Conservation (phyloP, 2,329 filamentous ascomycete species). For the Arthrinium phaeospermum region DNA sequence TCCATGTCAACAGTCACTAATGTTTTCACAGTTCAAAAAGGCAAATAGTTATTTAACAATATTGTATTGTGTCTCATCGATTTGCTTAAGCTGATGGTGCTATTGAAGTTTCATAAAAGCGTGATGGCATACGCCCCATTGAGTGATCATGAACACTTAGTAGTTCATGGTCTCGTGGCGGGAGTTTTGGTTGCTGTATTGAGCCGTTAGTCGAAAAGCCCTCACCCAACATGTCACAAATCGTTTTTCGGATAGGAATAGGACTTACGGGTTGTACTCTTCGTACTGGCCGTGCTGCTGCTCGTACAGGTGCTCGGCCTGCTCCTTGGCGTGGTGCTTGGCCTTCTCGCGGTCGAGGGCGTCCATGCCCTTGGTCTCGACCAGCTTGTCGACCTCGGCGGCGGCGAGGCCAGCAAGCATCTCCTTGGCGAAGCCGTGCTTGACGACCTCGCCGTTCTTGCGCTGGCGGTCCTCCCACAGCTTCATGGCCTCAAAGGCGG, state of each 20-base stretch:
- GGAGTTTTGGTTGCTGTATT: not conserved
- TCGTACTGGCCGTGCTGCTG: slow-evolving; percentile 61
- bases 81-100: too few species aligned
- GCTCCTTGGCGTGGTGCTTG: slow-evolving; percentile 62
- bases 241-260: slow-evolving; percentile 23
- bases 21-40: not conserved
- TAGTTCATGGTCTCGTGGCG: not conserved
- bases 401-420: slow-evolving; percentile 73
- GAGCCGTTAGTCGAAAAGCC: not conserved
- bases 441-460: slow-evolving; percentile 67
- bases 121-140: not conserved
- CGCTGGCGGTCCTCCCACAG: slow-evolving; percentile 78
- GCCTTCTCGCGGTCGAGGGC: slow-evolving; percentile 62
- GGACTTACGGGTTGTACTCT: slow-evolving; percentile 62
- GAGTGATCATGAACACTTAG: not conserved
- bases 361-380: slow-evolving; percentile 73
- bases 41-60: not conserved
- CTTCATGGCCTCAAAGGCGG: slow-evolving; percentile 82
- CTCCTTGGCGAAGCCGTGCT: slow-evolving; percentile 80
- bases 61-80: not conserved
- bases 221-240: too few species aligned
- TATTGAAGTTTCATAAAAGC: not conserved
- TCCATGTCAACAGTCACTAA: too few species aligned
- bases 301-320: slow-evolving; percentile 66
- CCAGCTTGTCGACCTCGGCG: slow-evolving; percentile 77